Percentiles rank a stretch among this genome's conserved stretches.
These are phyloP conservation scores for Sesbania bispinosa DNA, from an alignment of 306 rosid species.

Conservation along the genomic window DNA sequence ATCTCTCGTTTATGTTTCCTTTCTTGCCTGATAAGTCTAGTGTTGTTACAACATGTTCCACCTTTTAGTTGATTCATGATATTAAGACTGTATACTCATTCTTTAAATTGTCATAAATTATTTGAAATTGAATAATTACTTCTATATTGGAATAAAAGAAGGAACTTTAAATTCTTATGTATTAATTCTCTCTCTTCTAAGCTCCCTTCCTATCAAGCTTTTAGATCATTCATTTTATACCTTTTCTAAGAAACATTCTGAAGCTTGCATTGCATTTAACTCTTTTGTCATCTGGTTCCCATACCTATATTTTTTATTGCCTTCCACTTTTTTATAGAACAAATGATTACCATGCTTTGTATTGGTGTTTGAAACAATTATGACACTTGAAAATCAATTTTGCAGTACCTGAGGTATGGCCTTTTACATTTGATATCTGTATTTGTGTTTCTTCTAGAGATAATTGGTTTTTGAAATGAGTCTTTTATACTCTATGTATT, in stretches of 20 bases:
- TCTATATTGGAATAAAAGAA: not conserved
- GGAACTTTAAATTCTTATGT: not conserved
- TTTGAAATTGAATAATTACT: not conserved
- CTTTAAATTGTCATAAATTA: not conserved
- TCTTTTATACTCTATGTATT: slow-evolving; percentile 52
- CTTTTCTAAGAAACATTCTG: not conserved
- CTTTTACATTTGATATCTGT: slow-evolving; percentile 16
- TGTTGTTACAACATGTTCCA: not conserved
- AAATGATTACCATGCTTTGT: not conserved
- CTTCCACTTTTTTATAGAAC: not conserved
- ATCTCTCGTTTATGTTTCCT: not conserved
- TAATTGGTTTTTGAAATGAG: slow-evolving; percentile 32
- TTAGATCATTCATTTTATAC: not conserved
- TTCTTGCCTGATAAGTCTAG: not conserved
- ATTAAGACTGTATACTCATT: not conserved
- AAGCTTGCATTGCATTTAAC: not conserved
- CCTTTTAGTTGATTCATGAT: not conserved
- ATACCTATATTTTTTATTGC: not conserved
- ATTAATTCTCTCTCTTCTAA: not conserved
- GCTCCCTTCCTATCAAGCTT: not conserved
- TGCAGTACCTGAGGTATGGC: too few relatives aligned
- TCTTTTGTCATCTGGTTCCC: not conserved
- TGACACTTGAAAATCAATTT: too few relatives aligned
- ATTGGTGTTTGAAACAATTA: slow-evolving; percentile 18
- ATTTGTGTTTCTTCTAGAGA: slow-evolving; percentile 5